Evolutionary conservation across 768 basidiomycete species (phyloP).

Genomic region (Trametes punicea): DNA sequence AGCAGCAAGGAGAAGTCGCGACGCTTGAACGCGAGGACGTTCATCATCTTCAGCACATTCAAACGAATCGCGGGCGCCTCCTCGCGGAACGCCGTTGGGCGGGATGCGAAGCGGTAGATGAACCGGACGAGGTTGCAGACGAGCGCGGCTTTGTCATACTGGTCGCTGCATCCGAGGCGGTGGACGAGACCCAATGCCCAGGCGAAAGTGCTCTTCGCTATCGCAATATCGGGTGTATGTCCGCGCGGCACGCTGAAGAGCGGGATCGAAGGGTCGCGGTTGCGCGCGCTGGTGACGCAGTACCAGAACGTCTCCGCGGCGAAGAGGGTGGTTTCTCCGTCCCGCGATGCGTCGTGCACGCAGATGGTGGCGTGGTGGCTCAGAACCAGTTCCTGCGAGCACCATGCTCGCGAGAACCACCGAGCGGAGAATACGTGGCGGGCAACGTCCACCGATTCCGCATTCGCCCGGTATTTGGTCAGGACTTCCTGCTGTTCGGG

Average conservation of each 20-base stretch:
- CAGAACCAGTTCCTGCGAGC: slow-evolving; percentile 12
- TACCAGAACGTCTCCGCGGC: slow-evolving; percentile 5
- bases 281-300: neutral
- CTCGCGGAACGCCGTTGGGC: neutral
- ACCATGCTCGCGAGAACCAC: slow-evolving; percentile 14
- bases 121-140: slow-evolving; percentile 11
- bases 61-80: neutral
- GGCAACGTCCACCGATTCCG: neutral
- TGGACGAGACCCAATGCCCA: slow-evolving; percentile 8
- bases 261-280: neutral
- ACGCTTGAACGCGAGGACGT: slow-evolving; percentile 4
- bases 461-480: neutral
- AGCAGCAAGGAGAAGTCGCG: slow-evolving; percentile 9
- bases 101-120: slow-evolving; percentile 1
- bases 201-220: neutral
- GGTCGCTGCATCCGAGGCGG: slow-evolving; percentile 5
- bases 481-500: neutral
- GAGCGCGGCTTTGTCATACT: slow-evolving; percentile 10
- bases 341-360: neutral
- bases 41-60: slow-evolving; percentile 14
- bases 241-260: slow-evolving; percentile 5
- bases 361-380: slow-evolving; percentile 4
- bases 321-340: neutral
- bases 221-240: neutral
- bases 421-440: slow-evolving; percentile 1